Percentiles rank a stretch among this genome's conserved stretches.
These are phyloP conservation scores for Neurospora sp. DNA, from an alignment of 495 filamentous ascomycete genomes.

Conservation along the genomic window DNA sequence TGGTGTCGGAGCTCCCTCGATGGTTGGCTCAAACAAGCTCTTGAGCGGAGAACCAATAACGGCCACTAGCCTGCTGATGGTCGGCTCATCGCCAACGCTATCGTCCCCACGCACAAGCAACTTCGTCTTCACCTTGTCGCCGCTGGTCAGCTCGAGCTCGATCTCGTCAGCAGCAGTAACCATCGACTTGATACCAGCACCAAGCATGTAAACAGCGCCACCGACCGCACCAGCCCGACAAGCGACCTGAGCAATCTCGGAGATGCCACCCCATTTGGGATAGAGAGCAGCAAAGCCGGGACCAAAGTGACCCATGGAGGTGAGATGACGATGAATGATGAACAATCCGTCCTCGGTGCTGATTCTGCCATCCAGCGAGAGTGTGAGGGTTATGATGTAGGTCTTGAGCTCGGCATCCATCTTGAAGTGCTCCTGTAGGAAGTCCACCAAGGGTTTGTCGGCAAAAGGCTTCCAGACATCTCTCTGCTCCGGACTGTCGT, in stretches of 20 bases:
- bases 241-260: constrained; percentile 87
- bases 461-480: constrained; percentile 26
- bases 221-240: constrained; percentile 90
- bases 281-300: constrained; percentile 77
- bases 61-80: constrained; percentile 39
- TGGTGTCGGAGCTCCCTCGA: constrained; percentile 64
- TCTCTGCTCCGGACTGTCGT: constrained; percentile 42
- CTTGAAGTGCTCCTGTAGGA: constrained; percentile 61
- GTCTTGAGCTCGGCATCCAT: constrained; percentile 58
- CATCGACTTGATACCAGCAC: constrained; percentile 46
- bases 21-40: constrained; percentile 55
- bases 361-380: constrained; percentile 50
- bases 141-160: constrained; percentile 47
- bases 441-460: constrained; percentile 46
- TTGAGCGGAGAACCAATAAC: constrained; percentile 60
- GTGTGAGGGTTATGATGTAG: constrained; percentile 67
- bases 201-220: constrained; percentile 81
- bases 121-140: constrained; percentile 47
- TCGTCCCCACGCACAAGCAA: constrained; percentile 41
- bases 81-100: constrained; percentile 9
- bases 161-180: constrained; percentile 17
- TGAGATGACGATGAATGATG: constrained; percentile 68
- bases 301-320: constrained; percentile 78
- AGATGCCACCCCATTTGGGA: constrained; percentile 83
- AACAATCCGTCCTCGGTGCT: constrained; percentile 54